These are phyloP conservation scores for Eucalyptus globulus DNA, from an alignment of 345 rosid species.

Conservation along the genomic window DNA sequence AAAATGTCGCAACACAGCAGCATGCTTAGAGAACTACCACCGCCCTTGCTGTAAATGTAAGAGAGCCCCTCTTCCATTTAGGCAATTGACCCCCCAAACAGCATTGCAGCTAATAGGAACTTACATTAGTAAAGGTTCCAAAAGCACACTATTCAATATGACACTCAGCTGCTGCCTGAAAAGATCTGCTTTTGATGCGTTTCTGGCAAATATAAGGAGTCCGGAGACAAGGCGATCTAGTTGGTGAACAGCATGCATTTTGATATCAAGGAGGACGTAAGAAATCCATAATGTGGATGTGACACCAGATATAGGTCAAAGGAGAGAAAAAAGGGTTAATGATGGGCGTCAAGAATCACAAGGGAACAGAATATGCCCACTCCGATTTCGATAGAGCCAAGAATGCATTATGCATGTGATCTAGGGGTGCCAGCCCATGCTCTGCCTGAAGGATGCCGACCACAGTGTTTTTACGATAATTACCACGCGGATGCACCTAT, in stretches of 20 bases:
- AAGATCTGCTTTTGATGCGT: constrained; percentile 64
- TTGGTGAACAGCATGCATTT: constrained; percentile 52
- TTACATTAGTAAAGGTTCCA: neutral
- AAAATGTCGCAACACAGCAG: neutral
- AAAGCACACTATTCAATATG: neutral
- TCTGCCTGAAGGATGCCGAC: constrained; percentile 96
- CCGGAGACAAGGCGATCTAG: constrained; percentile 90
- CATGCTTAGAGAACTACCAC: neutral
- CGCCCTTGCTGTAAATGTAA: neutral
- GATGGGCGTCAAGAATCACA: neutral
- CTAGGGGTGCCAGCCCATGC: constrained; percentile 57
- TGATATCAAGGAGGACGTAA: constrained; percentile 16
- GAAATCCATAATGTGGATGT: neutral
- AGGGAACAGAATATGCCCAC: neutral
- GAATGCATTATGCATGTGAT: neutral
- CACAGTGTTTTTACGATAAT: constrained; percentile 90
- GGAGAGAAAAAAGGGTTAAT: neutral
- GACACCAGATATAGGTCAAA: neutral
- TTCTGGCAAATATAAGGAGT: constrained; percentile 84
- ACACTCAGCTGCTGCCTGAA: constrained; percentile 69
- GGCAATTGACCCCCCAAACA: neutral
- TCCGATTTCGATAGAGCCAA: neutral
- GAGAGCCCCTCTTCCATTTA: neutral
- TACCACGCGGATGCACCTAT: constrained; percentile 97
- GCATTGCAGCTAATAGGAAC: neutral